Conservation (phyloP, 1,139 yeast species). For the Geotrichum phurueaensis region DNA sequence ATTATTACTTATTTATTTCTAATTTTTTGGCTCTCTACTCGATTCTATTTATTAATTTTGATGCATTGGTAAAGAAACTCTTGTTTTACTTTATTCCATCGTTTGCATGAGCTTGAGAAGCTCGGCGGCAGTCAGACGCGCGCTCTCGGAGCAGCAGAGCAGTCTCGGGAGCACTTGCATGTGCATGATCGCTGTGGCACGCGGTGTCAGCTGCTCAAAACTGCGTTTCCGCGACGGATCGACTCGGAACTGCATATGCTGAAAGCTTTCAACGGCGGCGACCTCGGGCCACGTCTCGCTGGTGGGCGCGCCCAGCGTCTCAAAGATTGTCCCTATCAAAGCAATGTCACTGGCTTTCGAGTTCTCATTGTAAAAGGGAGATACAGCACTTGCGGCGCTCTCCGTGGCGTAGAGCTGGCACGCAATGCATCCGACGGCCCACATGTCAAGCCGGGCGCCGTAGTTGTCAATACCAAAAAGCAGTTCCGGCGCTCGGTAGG, state of each 20-base stretch:
- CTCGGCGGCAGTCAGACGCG: conserved; percentile 35
- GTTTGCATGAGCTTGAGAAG: conserved; percentile 19
- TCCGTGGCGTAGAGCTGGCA: conserved; percentile 43
- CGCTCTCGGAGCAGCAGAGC: conserved; percentile 40
- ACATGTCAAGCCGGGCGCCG: conserved; percentile 60
- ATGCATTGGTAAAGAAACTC: not conserved
- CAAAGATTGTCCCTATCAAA: conserved; percentile 56
- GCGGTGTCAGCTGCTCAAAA: conserved; percentile 36
- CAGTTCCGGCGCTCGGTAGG: conserved; percentile 80
- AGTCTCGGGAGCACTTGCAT: conserved; percentile 32
- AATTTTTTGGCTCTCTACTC: not conserved
- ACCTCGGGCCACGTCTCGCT: conserved; percentile 45
- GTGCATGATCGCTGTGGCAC: conserved; percentile 29
- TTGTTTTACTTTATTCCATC: not conserved
- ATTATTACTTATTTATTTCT: conserved; percentile 10
- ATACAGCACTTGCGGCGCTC: not conserved
- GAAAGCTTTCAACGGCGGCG: conserved; percentile 38
- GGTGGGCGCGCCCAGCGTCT: conserved; percentile 64
- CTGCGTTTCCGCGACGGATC: conserved; percentile 31
- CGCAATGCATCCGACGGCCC: conserved; percentile 71
- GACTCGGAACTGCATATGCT: conserved; percentile 36
- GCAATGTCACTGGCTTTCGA: conserved; percentile 52
- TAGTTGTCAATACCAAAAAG: conserved; percentile 66
- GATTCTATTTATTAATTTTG: not conserved
- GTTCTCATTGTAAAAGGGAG: conserved; percentile 22